A percentile compares a stretch with the other conserved stretches of the same genome.
Evolutionary conservation across 306 rosid genomes (phyloP).

Genomic region (Hippophae tibetana): DNA sequence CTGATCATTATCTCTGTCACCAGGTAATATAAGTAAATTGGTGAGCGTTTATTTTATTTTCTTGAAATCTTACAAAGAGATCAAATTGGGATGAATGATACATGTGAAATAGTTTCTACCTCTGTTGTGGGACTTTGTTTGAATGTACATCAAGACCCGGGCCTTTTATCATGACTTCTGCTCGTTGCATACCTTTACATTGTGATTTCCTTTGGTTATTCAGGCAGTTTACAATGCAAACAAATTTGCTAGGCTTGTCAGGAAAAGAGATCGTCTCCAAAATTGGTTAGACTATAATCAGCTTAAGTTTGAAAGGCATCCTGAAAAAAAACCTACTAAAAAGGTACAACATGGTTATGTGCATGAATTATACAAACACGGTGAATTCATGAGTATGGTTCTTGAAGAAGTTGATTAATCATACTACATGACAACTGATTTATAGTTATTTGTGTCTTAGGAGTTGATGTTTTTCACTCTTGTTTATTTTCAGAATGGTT

Average conservation of each 20-base stretch:
- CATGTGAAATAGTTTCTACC: not conserved
- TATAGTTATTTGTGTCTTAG: not conserved
- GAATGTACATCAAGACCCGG: too few relatives aligned
- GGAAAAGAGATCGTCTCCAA: constrained; percentile 62
- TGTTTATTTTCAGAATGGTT: constrained; percentile 45
- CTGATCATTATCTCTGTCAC: constrained; percentile 77
- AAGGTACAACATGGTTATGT: constrained; percentile 35
- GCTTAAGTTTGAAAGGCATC: constrained; percentile 77
- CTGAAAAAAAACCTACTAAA: constrained; percentile 55
- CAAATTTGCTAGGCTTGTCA: constrained; percentile 58
- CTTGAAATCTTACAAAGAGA: not conserved
- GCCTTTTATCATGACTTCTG: too few relatives aligned
- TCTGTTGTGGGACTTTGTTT: not conserved
- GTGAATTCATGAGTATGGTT: not conserved
- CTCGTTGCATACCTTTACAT: too few relatives aligned
- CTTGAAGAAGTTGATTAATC: not conserved
- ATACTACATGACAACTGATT: constrained; percentile 1
- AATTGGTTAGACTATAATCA: constrained; percentile 92
- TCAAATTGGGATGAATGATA: not conserved
- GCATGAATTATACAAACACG: constrained; percentile 1
- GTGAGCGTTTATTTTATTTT: not conserved
- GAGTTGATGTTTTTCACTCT: constrained; percentile 20
- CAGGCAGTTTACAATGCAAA: constrained; percentile 95
- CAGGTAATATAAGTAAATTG: constrained; percentile 45
- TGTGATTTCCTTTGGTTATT: constrained; percentile 16